Evolutionary conservation across 1,139 yeast genomes (phyloP).

Genomic region (Lipomyces yarrowii): DNA sequence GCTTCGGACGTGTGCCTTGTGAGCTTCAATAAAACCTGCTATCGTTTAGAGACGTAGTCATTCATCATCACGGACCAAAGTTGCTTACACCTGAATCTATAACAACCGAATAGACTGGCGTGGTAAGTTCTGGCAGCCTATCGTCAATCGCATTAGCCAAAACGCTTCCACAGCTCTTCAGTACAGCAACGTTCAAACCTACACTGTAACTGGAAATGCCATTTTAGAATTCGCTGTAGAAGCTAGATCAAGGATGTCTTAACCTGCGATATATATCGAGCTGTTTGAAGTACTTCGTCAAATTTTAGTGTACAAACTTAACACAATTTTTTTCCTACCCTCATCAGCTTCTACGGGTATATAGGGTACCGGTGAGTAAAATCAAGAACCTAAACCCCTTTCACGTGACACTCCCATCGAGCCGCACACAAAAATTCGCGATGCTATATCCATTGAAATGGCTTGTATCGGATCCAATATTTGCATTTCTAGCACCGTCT

Average conservation of each 20-base stretch:
- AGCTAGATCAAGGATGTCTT: neutral
- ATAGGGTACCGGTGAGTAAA: constrained; percentile 7
- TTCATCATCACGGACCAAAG: neutral
- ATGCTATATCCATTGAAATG: neutral
- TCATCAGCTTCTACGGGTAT: neutral
- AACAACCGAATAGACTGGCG: constrained; percentile 27
- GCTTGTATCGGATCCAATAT: neutral
- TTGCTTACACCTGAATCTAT: constrained; percentile 30
- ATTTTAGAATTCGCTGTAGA: constrained; percentile 1
- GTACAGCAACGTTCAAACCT: constrained; percentile 5
- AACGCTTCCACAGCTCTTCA: neutral
- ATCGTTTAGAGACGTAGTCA: constrained; percentile 1
- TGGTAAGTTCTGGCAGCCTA: constrained; percentile 29
- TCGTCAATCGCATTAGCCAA: neutral
- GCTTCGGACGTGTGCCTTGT: constrained; percentile 73
- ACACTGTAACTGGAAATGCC: constrained; percentile 31
- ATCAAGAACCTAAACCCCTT: constrained; percentile 10
- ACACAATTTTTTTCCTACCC: neutral
- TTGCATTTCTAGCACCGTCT: neutral
- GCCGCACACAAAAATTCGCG: constrained; percentile 13
- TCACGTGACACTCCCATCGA: constrained; percentile 10
- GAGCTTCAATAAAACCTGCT: constrained; percentile 62
- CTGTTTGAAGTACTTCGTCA: neutral
- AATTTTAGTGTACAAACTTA: neutral
- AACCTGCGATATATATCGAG: neutral